A percentile compares a stretch with the other conserved stretches of the same genome.
Conservation (phyloP, 1,284 basidiomycete genomes). For the Heterobasidion annosum region DNA sequence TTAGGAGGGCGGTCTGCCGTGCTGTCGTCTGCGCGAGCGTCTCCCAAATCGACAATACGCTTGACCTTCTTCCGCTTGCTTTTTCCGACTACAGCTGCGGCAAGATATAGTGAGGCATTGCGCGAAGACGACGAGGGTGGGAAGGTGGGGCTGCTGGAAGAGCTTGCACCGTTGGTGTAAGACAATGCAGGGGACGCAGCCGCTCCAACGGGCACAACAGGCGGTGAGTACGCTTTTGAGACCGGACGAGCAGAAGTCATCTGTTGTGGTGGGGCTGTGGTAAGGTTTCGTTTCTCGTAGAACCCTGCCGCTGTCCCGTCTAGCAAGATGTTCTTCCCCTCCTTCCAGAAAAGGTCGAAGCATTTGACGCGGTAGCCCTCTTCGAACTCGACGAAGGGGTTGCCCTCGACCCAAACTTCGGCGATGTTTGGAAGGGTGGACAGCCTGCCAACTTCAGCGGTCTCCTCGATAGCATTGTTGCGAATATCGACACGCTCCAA, state of each 20-base stretch:
- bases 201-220: constrained; percentile 43
- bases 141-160: constrained; percentile 23
- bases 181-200: constrained; percentile 10
- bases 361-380: constrained; percentile 70
- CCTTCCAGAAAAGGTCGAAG: constrained; percentile 78
- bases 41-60: constrained; percentile 64
- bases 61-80: constrained; percentile 49
- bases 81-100: constrained; percentile 29
- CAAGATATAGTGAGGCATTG: constrained; percentile 29
- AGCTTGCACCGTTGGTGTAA: constrained; percentile 13
- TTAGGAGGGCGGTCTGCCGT: not conserved
- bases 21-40: constrained; percentile 22
- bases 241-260: constrained; percentile 40
- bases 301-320: constrained; percentile 73
- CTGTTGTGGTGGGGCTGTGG: constrained; percentile 37
- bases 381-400: constrained; percentile 67
- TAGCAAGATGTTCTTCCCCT: constrained; percentile 63
- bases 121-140: constrained; percentile 34
- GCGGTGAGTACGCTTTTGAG: constrained; percentile 45
- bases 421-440: constrained; percentile 70
- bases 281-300: constrained; percentile 65
- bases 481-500: constrained; percentile 87
- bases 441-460: constrained; percentile 79
- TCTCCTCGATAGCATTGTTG: constrained; percentile 74
- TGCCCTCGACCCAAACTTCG: constrained; percentile 76